phyloP scores from a whole-genome alignment of 2,329 filamentous ascomycete species.

The Trichoderma citrinoviride region DNA sequence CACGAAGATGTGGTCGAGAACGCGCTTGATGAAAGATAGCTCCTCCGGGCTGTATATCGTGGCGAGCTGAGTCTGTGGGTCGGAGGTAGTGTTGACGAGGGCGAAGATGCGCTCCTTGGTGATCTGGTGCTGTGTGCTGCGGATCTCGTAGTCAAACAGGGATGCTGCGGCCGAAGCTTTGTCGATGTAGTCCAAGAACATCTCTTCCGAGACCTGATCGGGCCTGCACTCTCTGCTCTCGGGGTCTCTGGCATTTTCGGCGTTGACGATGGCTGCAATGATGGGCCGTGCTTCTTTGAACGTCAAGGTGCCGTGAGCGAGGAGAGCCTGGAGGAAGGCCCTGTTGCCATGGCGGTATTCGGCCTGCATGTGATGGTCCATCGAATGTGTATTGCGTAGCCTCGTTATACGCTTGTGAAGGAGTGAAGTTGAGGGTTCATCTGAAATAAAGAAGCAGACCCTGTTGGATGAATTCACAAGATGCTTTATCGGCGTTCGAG shows the following conservation, averaged over 20 bases:
- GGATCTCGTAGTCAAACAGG: constrained; percentile 83
- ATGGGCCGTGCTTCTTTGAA: constrained; percentile 69
- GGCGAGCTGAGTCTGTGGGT: constrained; percentile 80
- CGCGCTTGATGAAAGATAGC: constrained; percentile 81
- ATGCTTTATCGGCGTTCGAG: neutral
- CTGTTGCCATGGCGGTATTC: constrained; percentile 65
- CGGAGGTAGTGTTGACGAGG: constrained; percentile 83
- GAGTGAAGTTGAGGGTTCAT: neutral
- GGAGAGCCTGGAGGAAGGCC: constrained; percentile 86
- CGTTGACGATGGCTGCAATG: constrained; percentile 71
- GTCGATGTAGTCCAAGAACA: constrained; percentile 67
- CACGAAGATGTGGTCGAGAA: constrained; percentile 91
- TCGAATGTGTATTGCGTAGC: neutral
- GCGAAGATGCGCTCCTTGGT: constrained; percentile 69
- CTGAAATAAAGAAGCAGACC: neutral
- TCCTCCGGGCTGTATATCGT: constrained; percentile 79
- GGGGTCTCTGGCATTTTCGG: constrained; percentile 42
- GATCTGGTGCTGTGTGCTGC: constrained; percentile 67
- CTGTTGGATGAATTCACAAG: neutral
- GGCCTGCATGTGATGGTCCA: constrained; percentile 30
- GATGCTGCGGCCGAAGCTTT: constrained; percentile 70
- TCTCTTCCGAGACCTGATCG: constrained; percentile 64
- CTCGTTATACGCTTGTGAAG: no score
- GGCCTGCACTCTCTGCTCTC: constrained; percentile 43
- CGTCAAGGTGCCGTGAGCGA: constrained; percentile 75